Evolutionary conservation across 805 yeast species (phyloP), one percentile per base, ranked within the genome.

Genomic region (Wickerhamomyces xylosicus): DNA sequence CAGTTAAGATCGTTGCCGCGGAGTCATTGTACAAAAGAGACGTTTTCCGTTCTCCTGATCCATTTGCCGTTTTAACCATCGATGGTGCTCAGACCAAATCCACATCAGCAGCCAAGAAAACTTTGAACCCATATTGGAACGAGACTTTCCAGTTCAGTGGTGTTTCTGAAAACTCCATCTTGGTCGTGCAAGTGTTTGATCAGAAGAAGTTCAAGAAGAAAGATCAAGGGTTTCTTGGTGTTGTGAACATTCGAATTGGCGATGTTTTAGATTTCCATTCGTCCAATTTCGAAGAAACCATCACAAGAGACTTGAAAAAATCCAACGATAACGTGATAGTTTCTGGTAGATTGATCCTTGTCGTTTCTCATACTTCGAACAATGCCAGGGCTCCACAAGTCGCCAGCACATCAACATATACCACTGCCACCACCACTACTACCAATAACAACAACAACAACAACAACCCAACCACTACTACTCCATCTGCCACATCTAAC

Each of bases 181-280:
- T 92, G 37, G 95, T 90, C 13, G 77, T 92, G 45, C 97, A 92
- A 60, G 92, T 92, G 7, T 92, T 92, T 62, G 97, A 92, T 60
- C 97, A 90, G 59, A 89, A 87, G 59, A 92, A 92, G 62, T 92
- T 92, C 67, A 92, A 92, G 61, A 87, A 86, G 77, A 89, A 87
- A 72, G 98, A 92, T 58, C 99, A 92, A 62, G 99, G 99, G 5
- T 92, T 92, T 52, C 67, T 92, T 38, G 99, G 99, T 41, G 97
- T 92, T 16, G 92, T 92, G 44, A 92, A 92, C 59, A 74, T 92
- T 38, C 71, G 94, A 47, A 74, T 92, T 22, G 90, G 90, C 33
- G 97, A 92, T 59, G 86, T 85, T 21, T 73, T 90, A 41, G 94
- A 87, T 56, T 67, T 80, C 39, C 64, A 63, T 33, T 36, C 55